Evolutionary conservation across 2,329 filamentous ascomycete genomes (phyloP), one percentile per base, ranked within the genome.

Genomic region (Dactylonectria macrodidyma): DNA sequence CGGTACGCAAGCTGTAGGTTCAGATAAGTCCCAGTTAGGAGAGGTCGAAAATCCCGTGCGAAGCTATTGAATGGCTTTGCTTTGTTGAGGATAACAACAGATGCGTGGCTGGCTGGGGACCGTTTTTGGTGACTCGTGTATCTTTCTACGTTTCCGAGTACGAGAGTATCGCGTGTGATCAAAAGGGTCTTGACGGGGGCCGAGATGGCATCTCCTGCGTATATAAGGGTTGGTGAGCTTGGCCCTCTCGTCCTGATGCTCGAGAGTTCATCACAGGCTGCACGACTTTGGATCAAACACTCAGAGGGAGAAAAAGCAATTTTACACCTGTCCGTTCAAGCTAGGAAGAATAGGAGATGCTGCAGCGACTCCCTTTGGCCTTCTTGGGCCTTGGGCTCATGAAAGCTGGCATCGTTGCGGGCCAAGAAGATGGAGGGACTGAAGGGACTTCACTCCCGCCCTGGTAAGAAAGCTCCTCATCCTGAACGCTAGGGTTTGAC

Each of bases 371-470:
- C 38, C 55, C 55, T 3, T 46, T 58, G 55, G 38, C 34, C 12
- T n/a, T 46, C 36, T 46, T 58, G 16, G 55, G 34, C 38, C 55
- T 58, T 30, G 55, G 55, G n/a, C 55, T 58, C 34, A 22, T 58
- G 55, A 46, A 58, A 12, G 38, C 38, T 26, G 9, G n/a, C 55
- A 3, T 46, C 8, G 55, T 46, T 41, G 55, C 38, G 5, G 36
- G 34, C 55, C 38, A 58, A 58, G 34, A 58, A n/a, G 38, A 46
- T 16, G 14, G 30, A 26, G 11, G 22, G 16, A 30, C 38, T 2
- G 34, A 38, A 10, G 36, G 12, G 36, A 38, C 36, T 7, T 7
- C 34, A 36, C 11, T 36, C 51, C 26, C 52, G 5, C 12, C 52
- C 16, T 58, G 55, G 55, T 58, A 26, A 58, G 55, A 44, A 58